Evolutionary conservation across 2,329 filamentous ascomycete species (phyloP).

Genomic region (Fusarium guadeloupense): DNA sequence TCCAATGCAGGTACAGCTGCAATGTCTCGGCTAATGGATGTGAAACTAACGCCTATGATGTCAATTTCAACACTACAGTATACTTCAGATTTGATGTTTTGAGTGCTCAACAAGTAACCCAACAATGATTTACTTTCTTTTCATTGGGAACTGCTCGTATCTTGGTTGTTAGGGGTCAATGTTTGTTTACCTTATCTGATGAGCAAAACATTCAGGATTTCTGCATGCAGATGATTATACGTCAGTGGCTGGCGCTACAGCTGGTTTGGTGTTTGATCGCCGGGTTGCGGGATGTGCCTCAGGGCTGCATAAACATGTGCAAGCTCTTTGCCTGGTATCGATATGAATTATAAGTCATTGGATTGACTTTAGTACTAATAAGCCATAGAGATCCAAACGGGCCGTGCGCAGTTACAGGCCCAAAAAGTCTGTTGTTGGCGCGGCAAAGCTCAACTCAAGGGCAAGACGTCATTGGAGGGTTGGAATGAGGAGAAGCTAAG

Average conservation of each 20-base stretch:
- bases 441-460: neutral
- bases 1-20: neutral
- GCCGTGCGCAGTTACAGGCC: neutral
- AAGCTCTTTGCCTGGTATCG: neutral
- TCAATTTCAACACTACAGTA: no score
- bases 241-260: slow-evolving; percentile 28
- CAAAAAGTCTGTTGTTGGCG: neutral
- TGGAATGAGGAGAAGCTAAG: slow-evolving; percentile 11
- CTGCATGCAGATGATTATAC: slow-evolving; percentile 14
- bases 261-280: slow-evolving; percentile 11
- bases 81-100: no score
- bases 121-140: neutral
- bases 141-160: neutral
- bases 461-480: slow-evolving; percentile 25
- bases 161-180: neutral
- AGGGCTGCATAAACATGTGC: neutral
- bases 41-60: no score
- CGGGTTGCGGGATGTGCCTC: slow-evolving; percentile 5
- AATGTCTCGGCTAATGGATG: neutral
- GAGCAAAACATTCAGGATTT: neutral
- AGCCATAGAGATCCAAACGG: neutral
- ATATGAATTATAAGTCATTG: no score
- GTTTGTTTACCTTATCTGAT: neutral
- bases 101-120: neutral
- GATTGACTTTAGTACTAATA: no score